These are phyloP conservation scores for Skeletonema potamos DNA, from an alignment of 108 stramenopile species.

Conservation along the genomic window DNA sequence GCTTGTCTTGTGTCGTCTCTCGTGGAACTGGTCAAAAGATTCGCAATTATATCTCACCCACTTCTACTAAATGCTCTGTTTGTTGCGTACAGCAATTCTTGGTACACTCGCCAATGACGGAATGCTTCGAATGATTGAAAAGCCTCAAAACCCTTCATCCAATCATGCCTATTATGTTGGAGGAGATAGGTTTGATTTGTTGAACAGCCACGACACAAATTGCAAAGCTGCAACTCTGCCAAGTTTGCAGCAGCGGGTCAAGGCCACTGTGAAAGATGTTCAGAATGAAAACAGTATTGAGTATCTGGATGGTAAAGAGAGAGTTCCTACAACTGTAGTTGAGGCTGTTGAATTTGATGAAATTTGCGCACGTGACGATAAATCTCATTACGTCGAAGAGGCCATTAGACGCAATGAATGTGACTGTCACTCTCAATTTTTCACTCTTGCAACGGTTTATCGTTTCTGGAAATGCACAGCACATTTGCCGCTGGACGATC, in stretches of 20 bases:
- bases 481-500: slow-evolving; percentile 38
- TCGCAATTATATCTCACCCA: background rate
- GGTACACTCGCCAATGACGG: slow-evolving; percentile 78
- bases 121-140: slow-evolving; percentile 46
- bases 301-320: slow-evolving; percentile 19
- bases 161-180: slow-evolving; percentile 51
- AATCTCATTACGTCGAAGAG: slow-evolving; percentile 60
- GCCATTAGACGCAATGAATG: slow-evolving; percentile 74
- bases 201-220: slow-evolving; percentile 51
- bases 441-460: slow-evolving; percentile 61
- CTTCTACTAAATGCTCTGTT: background rate
- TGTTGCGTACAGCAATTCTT: background rate
- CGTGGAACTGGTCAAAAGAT: background rate
- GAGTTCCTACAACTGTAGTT: background rate
- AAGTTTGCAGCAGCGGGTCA: slow-evolving; percentile 28
- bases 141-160: slow-evolving; percentile 36
- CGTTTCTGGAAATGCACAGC: slow-evolving; percentile 81
- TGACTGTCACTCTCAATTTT: slow-evolving; percentile 60
- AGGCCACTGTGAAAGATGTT: background rate
- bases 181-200: slow-evolving; percentile 50
- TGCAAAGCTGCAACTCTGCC: slow-evolving; percentile 56
- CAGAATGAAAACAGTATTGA: slow-evolving; percentile 22
- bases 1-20: background rate
- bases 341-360: slow-evolving; percentile 18
- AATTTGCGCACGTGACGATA: slow-evolving; percentile 75